Base-by-base conservation (phyloP, 345 rosid species). In the Euphorbia peplus region DNA sequence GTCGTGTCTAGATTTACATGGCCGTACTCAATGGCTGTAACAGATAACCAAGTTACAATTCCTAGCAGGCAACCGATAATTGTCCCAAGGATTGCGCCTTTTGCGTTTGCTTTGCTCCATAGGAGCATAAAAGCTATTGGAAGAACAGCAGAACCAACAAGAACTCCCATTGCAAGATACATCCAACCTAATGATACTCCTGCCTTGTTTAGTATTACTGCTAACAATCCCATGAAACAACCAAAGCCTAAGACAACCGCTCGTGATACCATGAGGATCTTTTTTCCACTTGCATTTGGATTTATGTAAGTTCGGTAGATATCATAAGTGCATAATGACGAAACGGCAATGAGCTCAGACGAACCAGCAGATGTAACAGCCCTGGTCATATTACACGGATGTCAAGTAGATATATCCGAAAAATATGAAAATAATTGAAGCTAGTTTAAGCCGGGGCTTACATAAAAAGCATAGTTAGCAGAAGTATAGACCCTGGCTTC, bases 351-450 rank as follows among this genome's bases (percentile, higher is more conserved):
- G 16, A 93, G 79, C 80, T 89, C 98, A 0, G 96, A 85, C 1
- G 97, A 93, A 56, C 97, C 97, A 29, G 97, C 93, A 2, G 98
- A 93, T 64, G 97, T 93, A 81, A 93, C 97, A 6, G 97, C 98
- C 98, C 98, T 93, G 81, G 46, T 61, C 66, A 67, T 4, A 53
- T 42, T 14, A 37, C 19, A 42, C 5, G 1, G 7, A 30, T 35
- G 32, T 60, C 8, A 57, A 53, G 29, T 32, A 32, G 37, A 32
- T 32, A 32, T 6, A 32, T 2, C 37, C 6, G 5, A 48, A 62
- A 47, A 44, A 46, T 13, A 42, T 56, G 1, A 47, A 19, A 5
- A 21, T 7, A 18, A 21, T 11, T 3, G 22, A 44, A 67, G 56
- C 50, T 53, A 69, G 41, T 1, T 15, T 44, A 60, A 46, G 56